Conservation (phyloP, 2,329 filamentous ascomycete species). For the Nakataea oryzae region DNA sequence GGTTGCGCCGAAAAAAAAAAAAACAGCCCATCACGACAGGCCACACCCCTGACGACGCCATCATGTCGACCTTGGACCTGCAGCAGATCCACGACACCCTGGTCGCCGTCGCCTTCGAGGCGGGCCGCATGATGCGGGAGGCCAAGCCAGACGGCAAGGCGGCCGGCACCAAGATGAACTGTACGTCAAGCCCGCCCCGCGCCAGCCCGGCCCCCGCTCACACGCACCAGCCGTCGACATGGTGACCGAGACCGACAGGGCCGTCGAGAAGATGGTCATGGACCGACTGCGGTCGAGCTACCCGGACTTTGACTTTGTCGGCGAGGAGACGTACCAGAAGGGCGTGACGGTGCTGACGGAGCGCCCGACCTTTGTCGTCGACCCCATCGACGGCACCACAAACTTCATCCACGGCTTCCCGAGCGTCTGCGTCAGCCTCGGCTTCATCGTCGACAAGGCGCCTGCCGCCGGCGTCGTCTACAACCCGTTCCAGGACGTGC, state of each 20-base stretch:
- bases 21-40: neutral
- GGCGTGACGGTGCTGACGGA: slow-evolving; percentile 49
- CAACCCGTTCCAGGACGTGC: slow-evolving; percentile 61
- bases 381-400: slow-evolving; percentile 74
- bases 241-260: slow-evolving; percentile 58
- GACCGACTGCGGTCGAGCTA: slow-evolving; percentile 38
- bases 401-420: slow-evolving; percentile 75
- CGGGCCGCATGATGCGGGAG: slow-evolving; percentile 52
- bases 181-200: slow-evolving; percentile 29
- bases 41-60: slow-evolving; percentile 1
- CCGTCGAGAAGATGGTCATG: slow-evolving; percentile 53
- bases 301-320: slow-evolving; percentile 54
- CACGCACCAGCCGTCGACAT: slow-evolving; percentile 48
- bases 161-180: slow-evolving; percentile 54
- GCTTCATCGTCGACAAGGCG: slow-evolving; percentile 50
- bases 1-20: neutral
- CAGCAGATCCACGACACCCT: slow-evolving; percentile 52
- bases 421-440: slow-evolving; percentile 66
- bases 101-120: slow-evolving; percentile 48
- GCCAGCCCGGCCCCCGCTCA: neutral
- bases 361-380: slow-evolving; percentile 67
- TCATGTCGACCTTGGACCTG: slow-evolving; percentile 47
- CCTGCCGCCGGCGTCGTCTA: slow-evolving; percentile 68
- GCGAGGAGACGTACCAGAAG: slow-evolving; percentile 66
- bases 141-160: slow-evolving; percentile 49